Evolutionary conservation across 805 yeast species (phyloP).

Genomic region (Blastobotrys mokoenaii): DNA sequence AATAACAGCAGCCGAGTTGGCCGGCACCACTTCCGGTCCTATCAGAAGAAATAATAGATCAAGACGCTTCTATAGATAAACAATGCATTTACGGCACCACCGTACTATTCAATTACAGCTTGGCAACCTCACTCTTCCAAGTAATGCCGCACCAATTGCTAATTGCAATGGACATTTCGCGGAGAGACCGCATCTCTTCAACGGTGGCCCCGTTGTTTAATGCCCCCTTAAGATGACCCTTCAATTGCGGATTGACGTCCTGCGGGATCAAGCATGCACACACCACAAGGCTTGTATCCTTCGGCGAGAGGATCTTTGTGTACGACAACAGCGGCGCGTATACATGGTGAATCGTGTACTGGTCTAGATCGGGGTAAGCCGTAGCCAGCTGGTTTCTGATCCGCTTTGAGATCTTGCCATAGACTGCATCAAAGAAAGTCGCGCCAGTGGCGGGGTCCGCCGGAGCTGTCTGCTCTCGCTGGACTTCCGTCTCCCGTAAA

Average conservation of each 20-base stretch:
- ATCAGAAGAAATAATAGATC: not conserved
- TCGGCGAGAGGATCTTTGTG: constrained; percentile 50
- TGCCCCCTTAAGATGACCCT: constrained; percentile 87
- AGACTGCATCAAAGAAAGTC: constrained; percentile 63
- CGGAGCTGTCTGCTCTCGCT: constrained; percentile 16
- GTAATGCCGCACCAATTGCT: constrained; percentile 66
- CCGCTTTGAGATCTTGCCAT: constrained; percentile 63
- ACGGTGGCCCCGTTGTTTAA: constrained; percentile 62
- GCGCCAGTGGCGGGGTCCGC: constrained; percentile 38
- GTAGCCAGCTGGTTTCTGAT: constrained; percentile 57
- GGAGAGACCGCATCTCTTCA: constrained; percentile 52
- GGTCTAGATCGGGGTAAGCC: constrained; percentile 83
- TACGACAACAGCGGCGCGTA: constrained; percentile 72
- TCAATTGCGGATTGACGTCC: constrained; percentile 86
- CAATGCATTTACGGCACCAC: not conserved
- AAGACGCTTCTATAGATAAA: no score
- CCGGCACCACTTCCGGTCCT: not conserved
- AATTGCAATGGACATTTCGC: constrained; percentile 55
- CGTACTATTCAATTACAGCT: constrained; percentile 30
- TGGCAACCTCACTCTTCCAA: constrained; percentile 52
- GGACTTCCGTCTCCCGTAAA: constrained; percentile 29
- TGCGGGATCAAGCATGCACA: constrained; percentile 81
- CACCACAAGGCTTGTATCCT: constrained; percentile 69
- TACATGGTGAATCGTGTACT: constrained; percentile 59
- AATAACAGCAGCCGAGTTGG: not conserved